Conservation (phyloP, 805 yeast species). For the Maudiozyma pseudohumilis region DNA sequence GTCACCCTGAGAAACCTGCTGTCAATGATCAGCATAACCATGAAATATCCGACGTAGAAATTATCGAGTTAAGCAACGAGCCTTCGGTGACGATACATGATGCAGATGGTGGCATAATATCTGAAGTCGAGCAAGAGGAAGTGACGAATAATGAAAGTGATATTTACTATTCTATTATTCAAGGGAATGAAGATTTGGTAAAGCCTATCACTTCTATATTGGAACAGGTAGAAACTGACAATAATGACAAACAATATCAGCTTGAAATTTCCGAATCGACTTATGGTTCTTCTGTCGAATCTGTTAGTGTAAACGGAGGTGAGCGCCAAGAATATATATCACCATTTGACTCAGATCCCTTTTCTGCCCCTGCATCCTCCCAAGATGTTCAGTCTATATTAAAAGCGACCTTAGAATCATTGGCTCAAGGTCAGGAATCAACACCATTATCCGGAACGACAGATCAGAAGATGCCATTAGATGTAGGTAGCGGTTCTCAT, state of each 20-base stretch:
- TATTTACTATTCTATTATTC: slow-evolving; percentile 12
- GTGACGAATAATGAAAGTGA: slow-evolving; percentile 3
- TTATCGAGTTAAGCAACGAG: too few species aligned
- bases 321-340: slow-evolving; percentile 12
- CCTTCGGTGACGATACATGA: too few species aligned
- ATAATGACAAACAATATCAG: slow-evolving; percentile 9
- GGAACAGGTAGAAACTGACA: background rate
- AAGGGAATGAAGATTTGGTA: slow-evolving; percentile 1
- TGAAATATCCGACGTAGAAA: too few species aligned
- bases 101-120: too few species aligned
- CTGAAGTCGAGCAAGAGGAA: too few species aligned
- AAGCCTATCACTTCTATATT: too few species aligned
- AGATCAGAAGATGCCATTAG: too few species aligned
- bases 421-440: too few species aligned
- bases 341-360: slow-evolving; percentile 17
- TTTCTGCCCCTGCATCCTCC: slow-evolving; percentile 1
- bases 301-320: slow-evolving; percentile 9
- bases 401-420: slow-evolving; percentile 4
- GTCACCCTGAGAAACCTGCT: too few species aligned
- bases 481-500: too few species aligned
- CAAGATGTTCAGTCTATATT: slow-evolving; percentile 5
- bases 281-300: slow-evolving; percentile 14
- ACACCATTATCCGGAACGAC: too few species aligned
- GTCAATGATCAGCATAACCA: too few species aligned
- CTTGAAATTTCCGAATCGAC: slow-evolving; percentile 15